Conservation (phyloP, 2,329 filamentous ascomycete genomes). For the Metarhizium anisopliae region DNA sequence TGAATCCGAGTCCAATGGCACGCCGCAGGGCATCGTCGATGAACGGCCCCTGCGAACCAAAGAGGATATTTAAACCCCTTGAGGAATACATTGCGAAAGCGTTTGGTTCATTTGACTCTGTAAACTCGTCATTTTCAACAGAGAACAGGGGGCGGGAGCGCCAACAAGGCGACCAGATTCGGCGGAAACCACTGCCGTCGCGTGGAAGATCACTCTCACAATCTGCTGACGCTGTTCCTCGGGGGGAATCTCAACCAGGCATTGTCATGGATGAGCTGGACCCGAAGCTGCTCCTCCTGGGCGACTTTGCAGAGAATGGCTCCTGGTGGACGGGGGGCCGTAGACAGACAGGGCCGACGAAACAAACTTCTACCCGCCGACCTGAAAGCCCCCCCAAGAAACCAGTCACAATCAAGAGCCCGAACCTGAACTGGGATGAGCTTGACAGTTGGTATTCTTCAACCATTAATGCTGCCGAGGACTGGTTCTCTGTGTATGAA, state of each 20-base stretch:
- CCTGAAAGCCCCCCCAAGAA: conserved; percentile 3
- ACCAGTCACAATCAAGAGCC: conserved; percentile 16
- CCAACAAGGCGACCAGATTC: conserved; percentile 15
- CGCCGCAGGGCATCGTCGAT: conserved; percentile 11
- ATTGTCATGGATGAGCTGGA: conserved; percentile 47
- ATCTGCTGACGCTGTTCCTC: background rate
- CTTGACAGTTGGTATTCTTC: conserved; percentile 66
- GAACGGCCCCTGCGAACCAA: conserved; percentile 28
- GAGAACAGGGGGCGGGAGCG: conserved; percentile 25
- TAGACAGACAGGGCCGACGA: background rate
- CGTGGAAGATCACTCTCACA: conserved; percentile 5
- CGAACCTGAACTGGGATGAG: conserved; percentile 67
- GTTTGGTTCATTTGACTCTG: conserved; percentile 58
- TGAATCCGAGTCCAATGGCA: conserved; percentile 8
- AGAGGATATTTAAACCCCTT: conserved; percentile 61
- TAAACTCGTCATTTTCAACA: conserved; percentile 70
- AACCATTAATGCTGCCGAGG: conserved; percentile 56
- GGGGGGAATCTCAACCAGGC: conserved; percentile 11
- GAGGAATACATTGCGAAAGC: conserved; percentile 68
- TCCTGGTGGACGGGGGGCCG: conserved; percentile 66
- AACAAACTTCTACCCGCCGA: background rate
- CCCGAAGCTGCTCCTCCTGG: conserved; percentile 63
- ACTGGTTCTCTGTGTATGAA: conserved; percentile 55
- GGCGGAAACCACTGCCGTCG: conserved; percentile 16
- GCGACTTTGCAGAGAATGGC: conserved; percentile 72